Conservation (phyloP, 2,329 filamentous ascomycete genomes). For the Pyrenophora tritici-repentis region DNA sequence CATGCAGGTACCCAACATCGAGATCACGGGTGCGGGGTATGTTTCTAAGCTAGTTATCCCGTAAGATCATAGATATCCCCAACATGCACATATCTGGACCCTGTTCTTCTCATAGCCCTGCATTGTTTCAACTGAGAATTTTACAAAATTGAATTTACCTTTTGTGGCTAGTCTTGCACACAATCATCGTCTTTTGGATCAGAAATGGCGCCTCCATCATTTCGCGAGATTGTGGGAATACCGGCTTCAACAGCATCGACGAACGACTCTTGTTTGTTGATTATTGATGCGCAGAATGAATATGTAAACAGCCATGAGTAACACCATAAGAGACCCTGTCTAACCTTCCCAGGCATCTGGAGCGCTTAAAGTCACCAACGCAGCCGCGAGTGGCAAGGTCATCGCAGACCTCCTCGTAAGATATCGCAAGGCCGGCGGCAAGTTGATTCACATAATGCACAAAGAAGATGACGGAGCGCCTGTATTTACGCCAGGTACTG, state of each 20-base stretch:
- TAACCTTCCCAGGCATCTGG: constrained; percentile 55
- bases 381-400: constrained; percentile 58
- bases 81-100: not conserved
- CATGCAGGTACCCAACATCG: constrained; percentile 7
- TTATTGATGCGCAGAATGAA: constrained; percentile 16
- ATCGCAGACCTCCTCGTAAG: constrained; percentile 63
- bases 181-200: not conserved
- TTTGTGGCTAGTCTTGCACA: too few species aligned
- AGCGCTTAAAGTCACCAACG: constrained; percentile 60
- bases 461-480: constrained; percentile 64
- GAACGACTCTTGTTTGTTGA: constrained; percentile 53
- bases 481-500: constrained; percentile 67
- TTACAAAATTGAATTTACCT: too few species aligned
- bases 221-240: constrained; percentile 61
- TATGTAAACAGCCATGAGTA: constrained; percentile 54
- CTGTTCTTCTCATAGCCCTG: not conserved
- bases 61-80: not conserved
- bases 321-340: constrained; percentile 55
- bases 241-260: constrained; percentile 61
- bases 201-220: constrained; percentile 29
- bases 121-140: not conserved
- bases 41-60: not conserved
- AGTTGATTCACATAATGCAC: constrained; percentile 67
- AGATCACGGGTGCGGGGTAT: not conserved
- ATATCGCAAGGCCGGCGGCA: constrained; percentile 61